phyloP scores from a whole-genome alignment of 1,139 yeast species.

The Taphrina confusa region DNA sequence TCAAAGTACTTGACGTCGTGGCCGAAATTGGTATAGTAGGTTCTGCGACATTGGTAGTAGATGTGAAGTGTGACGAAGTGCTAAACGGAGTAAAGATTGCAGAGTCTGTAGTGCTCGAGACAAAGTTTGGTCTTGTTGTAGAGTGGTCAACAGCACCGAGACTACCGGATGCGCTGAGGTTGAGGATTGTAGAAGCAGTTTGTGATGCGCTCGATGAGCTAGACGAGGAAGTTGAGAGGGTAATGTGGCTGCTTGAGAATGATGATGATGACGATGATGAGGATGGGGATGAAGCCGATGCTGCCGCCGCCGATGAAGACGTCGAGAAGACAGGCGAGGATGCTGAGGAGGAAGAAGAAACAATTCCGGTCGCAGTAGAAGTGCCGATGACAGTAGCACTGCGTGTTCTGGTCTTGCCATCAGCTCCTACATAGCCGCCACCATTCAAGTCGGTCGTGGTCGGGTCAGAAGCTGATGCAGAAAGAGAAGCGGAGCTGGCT shows the following conservation, averaged over 20 bases:
- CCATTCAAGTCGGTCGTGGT: neutral
- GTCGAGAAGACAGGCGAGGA: no score
- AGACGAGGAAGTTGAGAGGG: no score
- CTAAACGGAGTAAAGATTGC: no score
- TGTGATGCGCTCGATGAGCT: no score
- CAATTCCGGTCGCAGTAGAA: neutral
- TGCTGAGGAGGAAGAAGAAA: neutral
- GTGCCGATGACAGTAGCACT: neutral
- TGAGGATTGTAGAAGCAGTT: no score
- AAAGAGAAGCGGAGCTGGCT: neutral
- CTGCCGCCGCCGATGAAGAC: neutral
- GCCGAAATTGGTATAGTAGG: no score
- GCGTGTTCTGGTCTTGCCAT: neutral
- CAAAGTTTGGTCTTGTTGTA: no score
- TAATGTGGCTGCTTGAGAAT: conserved; percentile 2
- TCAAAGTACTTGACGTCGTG: neutral
- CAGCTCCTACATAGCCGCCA: neutral
- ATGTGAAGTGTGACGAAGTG: no score
- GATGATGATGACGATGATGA: neutral
- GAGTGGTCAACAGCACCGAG: no score
- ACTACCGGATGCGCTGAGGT: no score
- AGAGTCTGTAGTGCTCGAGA: no score
- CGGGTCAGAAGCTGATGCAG: neutral
- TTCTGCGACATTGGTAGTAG: no score
- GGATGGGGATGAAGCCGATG: neutral